Base-by-base conservation (phyloP, 2,329 filamentous ascomycete genomes). In the Paracorniculantispora psalliotae region DNA sequence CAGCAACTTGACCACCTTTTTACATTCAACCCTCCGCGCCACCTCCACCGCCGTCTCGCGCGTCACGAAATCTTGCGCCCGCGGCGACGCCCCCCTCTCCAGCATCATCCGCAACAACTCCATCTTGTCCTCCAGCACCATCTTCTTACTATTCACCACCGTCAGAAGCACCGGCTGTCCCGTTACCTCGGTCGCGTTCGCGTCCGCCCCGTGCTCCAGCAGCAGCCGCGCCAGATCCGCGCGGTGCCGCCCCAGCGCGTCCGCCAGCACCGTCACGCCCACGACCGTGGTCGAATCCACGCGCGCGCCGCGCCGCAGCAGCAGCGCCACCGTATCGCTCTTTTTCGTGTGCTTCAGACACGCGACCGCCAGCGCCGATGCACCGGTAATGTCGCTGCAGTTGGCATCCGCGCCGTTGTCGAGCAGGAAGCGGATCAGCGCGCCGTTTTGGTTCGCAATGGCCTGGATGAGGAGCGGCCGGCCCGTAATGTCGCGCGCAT, bases 271-370 rank as follows among this genome's bases (percentile, higher is more conserved):
- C 1, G 69, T 67, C 0, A 65, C 57, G 12, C 75, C 75, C 0
- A 65, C 67, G 2, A 69, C 46, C 2, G 68, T 70, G 15, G 65
- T 67, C 1, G 63, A 63, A 21, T 71, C 67, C 6, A 67, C 62
- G 23, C 72, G 68, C 2, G 71, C 73, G 0, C 75, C 75, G 13
- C 66, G 65, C 7, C 68, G 65, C 1, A 77, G 63, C 2, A 77
- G 68, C 1, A 72, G 59, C 2, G 68, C 63, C 19, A 69, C 63
- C 61, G 77, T 68, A 9, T 67, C 65, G 19, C 66, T 61, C 59
- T 66, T 66, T 57, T 55, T 59, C 28, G 66, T 62, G 7, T 65
- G 62, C 51, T 68, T 66, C 19, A 65, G 61, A 6, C 68, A 57
- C 0, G 72, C 73, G 13, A 72, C 59, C 1, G 65, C 63, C 1